Percentiles rank a stretch among this genome's conserved stretches.
Conservation (phyloP, 768 basidiomycete species). For the Mycena chlorophos region DNA sequence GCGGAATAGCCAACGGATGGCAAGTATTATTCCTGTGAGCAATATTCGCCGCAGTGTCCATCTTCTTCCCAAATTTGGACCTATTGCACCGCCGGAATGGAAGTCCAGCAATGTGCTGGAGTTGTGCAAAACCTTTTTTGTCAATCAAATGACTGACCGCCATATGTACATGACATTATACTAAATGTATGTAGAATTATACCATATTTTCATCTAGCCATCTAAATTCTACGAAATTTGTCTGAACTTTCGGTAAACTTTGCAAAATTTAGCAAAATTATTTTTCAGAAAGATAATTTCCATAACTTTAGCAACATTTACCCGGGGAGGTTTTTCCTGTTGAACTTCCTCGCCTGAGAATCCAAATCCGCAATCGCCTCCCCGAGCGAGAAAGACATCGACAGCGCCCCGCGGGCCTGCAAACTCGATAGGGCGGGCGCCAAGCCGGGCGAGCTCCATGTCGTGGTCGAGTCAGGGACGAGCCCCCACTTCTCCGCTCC, state of each 20-base stretch:
- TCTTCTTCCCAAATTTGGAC: constrained; percentile 16
- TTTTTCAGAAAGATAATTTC: too few relatives aligned
- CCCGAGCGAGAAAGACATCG: neutral
- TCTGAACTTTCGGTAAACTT: too few relatives aligned
- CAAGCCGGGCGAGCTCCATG: neutral
- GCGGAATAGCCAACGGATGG: constrained; percentile 11
- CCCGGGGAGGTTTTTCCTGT: too few relatives aligned
- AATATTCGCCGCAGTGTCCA: constrained; percentile 32
- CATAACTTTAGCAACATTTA: too few relatives aligned
- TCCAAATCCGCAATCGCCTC: neutral
- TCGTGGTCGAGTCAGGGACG: neutral
- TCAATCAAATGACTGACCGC: neutral
- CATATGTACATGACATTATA: constrained; percentile 1
- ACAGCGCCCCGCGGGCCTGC: neutral
- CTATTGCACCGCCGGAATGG: neutral
- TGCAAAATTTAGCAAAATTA: too few relatives aligned
- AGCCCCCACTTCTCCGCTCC: constrained; percentile 9
- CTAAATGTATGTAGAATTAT: too few relatives aligned
- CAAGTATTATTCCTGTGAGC: constrained; percentile 29
- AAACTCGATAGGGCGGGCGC: neutral
- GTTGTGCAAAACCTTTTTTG: neutral
- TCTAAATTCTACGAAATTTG: too few relatives aligned
- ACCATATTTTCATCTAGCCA: too few relatives aligned
- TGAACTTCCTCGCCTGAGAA: neutral
- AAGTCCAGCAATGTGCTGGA: constrained; percentile 5